Evolutionary conservation across 2,329 filamentous ascomycete species (phyloP), one percentile per base, ranked within the genome.

Genomic region (Ophiocordyceps sinensis): DNA sequence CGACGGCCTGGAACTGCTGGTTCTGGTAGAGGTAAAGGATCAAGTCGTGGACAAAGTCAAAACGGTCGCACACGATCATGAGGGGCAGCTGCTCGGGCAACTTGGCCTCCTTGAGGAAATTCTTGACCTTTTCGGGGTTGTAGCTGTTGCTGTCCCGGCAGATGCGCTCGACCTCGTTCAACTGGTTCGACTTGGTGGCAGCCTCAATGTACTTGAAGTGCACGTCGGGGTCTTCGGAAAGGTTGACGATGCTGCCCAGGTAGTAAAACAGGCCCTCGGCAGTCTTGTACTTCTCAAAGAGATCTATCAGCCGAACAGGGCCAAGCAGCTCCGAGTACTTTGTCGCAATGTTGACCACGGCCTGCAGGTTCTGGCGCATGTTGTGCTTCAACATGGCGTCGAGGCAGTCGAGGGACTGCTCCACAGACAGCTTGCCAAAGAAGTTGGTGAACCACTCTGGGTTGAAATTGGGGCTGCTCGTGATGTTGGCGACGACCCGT

Each of bases 191-290:
- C 57, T 80, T 84, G 21, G 88, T 94, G 28, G 93, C 91, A 42
- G 91, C 87, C 65, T 98, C 89, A 44, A 98, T 94, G 64, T 98
- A 98, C 72, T 98, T 98, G 79, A 95, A 98, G 59, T 91, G 84
- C 28, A 98, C 91, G 58, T 98, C 91, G 19, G 83, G 74, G 53
- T 96, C 91, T 61, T 96, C 86, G 43, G 85, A 94, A 38, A 98
- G 71, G 60, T 98, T 98, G 63, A 98, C 89, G 51, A 98, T 93
- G 59, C 88, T 94, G 46, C 91, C 91, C 14, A 98, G 78, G 66
- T 95, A 98, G 70, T 94, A 95, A 75, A 91, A 98, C 5, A 98
- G 78, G 59, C 91, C 91, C 63, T 98, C 91, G 4, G 86, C 81
- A 30, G 91, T 96, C 63, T 91, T 88, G 68, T 96, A 94, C 70